Evolutionary conservation across 257 asterid species (phyloP).

Genomic region (Scutellaria galericulata): DNA sequence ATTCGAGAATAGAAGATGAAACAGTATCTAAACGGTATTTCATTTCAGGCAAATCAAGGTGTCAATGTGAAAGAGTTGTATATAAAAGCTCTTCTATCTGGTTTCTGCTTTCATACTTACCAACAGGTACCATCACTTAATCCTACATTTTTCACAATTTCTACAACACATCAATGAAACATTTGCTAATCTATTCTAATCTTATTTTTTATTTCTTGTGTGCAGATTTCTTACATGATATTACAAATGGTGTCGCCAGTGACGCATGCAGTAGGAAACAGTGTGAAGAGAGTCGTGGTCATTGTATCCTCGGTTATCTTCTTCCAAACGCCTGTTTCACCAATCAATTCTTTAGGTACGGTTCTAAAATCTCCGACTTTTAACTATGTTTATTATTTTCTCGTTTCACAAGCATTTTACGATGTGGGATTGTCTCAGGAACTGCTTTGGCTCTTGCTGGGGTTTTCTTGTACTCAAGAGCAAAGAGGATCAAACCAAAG

Average conservation of each 20-base stretch:
- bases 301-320: slow-evolving; percentile 76
- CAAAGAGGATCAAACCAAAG: slow-evolving; percentile 72
- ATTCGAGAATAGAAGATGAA: neutral
- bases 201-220: neutral
- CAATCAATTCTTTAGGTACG: slow-evolving; percentile 60
- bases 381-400: neutral
- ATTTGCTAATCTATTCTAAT: neutral
- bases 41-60: slow-evolving; percentile 73
- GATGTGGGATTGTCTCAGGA: slow-evolving; percentile 45
- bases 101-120: slow-evolving; percentile 84
- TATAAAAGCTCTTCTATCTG: slow-evolving; percentile 62
- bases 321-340: slow-evolving; percentile 71
- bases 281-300: slow-evolving; percentile 85
- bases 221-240: slow-evolving; percentile 80
- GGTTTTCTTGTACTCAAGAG: slow-evolving; percentile 75
- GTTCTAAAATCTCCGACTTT: neutral
- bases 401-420: neutral
- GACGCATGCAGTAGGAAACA: slow-evolving; percentile 89
- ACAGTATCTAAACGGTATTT: neutral
- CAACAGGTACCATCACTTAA: slow-evolving; percentile 60
- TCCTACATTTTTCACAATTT: too few species aligned
- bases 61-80: slow-evolving; percentile 61
- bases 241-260: slow-evolving; percentile 82
- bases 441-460: slow-evolving; percentile 89
- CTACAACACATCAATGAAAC: too few species aligned